phyloP scores from a whole-genome alignment of 2,329 filamentous ascomycete species.

The Hypoxylon sp. region DNA sequence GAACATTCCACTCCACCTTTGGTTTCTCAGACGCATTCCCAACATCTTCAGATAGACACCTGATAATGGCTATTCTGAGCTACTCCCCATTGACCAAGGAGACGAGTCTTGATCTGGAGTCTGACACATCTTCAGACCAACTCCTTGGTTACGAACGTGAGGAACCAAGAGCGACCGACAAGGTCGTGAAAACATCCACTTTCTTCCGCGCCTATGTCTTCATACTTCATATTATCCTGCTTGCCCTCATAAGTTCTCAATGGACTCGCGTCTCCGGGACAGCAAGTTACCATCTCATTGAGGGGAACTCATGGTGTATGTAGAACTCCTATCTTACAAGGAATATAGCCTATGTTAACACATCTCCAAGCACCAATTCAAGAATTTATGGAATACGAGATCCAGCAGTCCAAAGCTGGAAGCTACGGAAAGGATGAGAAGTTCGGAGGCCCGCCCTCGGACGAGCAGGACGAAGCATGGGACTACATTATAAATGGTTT shows the following conservation, averaged over 20 bases:
- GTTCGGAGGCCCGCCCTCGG: background rate
- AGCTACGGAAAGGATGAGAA: background rate
- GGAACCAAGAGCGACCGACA: background rate
- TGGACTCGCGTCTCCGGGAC: background rate
- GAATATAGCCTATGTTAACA: background rate
- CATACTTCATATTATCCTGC: background rate
- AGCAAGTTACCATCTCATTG: too few species aligned
- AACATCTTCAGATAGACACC: background rate
- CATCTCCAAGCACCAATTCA: background rate
- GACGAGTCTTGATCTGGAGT: background rate
- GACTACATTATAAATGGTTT: background rate
- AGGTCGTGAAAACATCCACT: background rate
- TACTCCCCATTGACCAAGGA: background rate
- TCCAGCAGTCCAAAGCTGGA: background rate
- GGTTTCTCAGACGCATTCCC: background rate
- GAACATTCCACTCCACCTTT: background rate
- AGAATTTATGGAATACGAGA: background rate
- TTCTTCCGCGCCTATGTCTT: background rate
- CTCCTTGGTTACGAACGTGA: background rate
- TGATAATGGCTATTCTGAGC: background rate
- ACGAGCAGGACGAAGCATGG: slow-evolving; percentile 4
- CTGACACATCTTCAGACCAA: background rate
- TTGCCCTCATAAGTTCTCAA: background rate
- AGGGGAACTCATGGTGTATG: slow-evolving; percentile 5
- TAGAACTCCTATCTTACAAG: background rate